Base-by-base conservation (phyloP, 1,284 basidiomycete genomes). In the Sphagnurus paluster region DNA sequence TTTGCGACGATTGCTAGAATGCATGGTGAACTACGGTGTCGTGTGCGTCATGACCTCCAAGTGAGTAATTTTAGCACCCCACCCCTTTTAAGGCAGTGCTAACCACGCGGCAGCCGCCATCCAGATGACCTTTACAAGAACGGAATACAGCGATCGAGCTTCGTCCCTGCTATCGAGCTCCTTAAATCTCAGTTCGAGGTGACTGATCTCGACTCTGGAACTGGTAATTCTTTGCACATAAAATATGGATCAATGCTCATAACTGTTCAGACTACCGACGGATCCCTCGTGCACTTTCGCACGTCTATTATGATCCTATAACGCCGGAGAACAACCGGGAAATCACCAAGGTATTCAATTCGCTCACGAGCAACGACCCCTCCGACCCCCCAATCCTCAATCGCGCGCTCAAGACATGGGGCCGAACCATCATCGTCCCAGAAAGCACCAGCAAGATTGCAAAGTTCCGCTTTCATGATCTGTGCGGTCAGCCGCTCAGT, bases 121-220 rank as follows among this genome's bases (percentile, higher is more conserved):
- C 97, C 97, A 2, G 87, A 97, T 62, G 93, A 98, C 34, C 77
- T 99, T 0, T 99, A 99, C 75, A 96, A 96, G 79, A 99, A 99
- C 58, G 97, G 97, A 0, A 98, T 99, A 41, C 97, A 99, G 65
- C 84, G 97, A 14, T 83, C 89, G n/a, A 94, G 90, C 56, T 99
- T 99, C 70, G 64, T 98, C 29, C 97, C 97, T 4, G 90, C 94
- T 42, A 99, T 99, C 53, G 90, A 98, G 28, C 76, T 99, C 28
- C 80, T 99, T 59, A 96, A 98, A 70, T 71, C 84, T 2, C 82
- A 80, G 24, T 93, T 97, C 56, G 78, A 87, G 44, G 86, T 99
- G 5, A 90, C 88, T 1, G 93, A 98, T 65, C 79, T 99, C 21
- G 87, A 98, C 67, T 98, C 94, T 8, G 93, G 90, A 33, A 98